A percentile compares a stretch with the other conserved stretches of the same genome.
phyloP scores from a whole-genome alignment of 768 basidiomycete genomes.

The Phylloporus sp. region DNA sequence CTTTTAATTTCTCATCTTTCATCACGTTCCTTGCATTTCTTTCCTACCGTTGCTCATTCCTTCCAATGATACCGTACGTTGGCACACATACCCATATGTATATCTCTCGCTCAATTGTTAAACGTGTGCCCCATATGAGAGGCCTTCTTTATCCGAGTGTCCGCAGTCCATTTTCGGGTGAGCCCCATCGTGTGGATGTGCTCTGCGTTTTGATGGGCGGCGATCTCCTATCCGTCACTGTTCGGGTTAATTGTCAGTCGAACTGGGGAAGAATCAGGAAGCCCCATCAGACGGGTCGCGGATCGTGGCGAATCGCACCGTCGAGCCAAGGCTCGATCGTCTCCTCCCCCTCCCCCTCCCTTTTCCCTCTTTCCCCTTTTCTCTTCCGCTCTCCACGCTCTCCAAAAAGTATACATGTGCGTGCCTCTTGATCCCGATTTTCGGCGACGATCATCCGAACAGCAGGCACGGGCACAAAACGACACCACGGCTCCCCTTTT shows the following conservation, averaged over 20 bases:
- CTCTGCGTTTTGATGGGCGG: constrained; percentile 6
- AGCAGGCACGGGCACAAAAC: neutral
- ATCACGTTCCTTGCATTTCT: neutral
- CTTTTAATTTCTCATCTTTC: constrained; percentile 27
- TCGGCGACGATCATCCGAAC: neutral
- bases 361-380: neutral
- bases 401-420: neutral
- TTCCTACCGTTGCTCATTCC: too few relatives aligned
- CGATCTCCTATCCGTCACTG: constrained; percentile 4
- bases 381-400: neutral
- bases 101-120: neutral
- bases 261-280: too few relatives aligned
- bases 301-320: neutral
- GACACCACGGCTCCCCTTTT: neutral
- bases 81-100: constrained; percentile 8
- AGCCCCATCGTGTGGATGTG: neutral
- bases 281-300: neutral
- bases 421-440: neutral
- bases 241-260: too few relatives aligned
- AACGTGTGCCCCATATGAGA: neutral
- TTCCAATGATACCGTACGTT: neutral
- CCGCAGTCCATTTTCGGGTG: neutral
- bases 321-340: neutral
- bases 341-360: neutral
- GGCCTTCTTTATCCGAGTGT: constrained; percentile 4